phyloP scores from a whole-genome alignment of 768 basidiomycete genomes.

The Boletus reticuloceps region DNA sequence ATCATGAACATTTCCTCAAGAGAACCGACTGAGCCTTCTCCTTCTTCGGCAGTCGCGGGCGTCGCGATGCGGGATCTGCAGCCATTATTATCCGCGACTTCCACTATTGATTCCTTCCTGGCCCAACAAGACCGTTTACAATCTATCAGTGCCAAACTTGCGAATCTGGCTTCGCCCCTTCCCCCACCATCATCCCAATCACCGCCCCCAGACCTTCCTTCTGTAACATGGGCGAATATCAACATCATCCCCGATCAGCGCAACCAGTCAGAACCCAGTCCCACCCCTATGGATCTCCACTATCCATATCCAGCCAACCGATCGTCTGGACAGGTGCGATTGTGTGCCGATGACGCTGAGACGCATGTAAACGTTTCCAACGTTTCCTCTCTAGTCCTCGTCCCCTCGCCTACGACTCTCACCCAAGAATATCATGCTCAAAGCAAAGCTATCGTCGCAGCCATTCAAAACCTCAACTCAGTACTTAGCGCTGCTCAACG shows the following conservation, averaged over 20 bases:
- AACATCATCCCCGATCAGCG: not conserved
- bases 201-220: conserved; percentile 1
- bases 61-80: not conserved
- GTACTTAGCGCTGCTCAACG: conserved; percentile 5
- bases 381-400: not conserved
- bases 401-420: conserved; percentile 1
- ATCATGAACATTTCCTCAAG: not conserved
- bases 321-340: not conserved
- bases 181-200: conserved; percentile 5
- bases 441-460: conserved; percentile 6
- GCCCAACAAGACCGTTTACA: conserved; percentile 14
- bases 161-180: conserved; percentile 4
- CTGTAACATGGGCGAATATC: not conserved
- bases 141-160: conserved; percentile 12
- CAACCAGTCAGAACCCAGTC: not conserved
- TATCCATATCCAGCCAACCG: conserved; percentile 11
- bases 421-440: conserved; percentile 11
- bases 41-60: not conserved
- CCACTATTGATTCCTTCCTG: conserved; percentile 4
- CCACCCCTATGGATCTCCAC: not conserved
- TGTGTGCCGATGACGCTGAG: not conserved
- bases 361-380: not conserved
- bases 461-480: conserved; percentile 10
- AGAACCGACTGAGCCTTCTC: not conserved
- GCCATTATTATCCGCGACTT: not conserved